phyloP scores from a whole-genome alignment of 768 basidiomycete species.

The Phanerochaete carnosa region DNA sequence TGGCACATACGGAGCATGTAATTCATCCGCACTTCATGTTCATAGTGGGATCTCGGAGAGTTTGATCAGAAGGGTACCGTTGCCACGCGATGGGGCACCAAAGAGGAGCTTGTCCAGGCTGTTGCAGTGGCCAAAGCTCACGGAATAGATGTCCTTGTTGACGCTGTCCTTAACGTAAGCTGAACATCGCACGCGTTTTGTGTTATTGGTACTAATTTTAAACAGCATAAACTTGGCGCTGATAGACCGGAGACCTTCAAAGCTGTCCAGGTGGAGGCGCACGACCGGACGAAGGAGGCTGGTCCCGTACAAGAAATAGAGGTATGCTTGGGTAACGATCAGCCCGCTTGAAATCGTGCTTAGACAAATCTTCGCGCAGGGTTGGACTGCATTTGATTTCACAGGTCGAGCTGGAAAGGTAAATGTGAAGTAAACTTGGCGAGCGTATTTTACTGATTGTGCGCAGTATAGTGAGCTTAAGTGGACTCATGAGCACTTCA shows the following conservation, averaged over 20 bases:
- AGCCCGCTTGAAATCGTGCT: neutral
- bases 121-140: conserved; percentile 63
- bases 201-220: neutral
- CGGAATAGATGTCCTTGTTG: conserved; percentile 75
- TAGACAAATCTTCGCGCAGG: conserved; percentile 37
- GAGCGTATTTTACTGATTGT: neutral
- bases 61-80: conserved; percentile 72
- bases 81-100: conserved; percentile 84
- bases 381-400: conserved; percentile 87
- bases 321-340: conserved; percentile 34
- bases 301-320: conserved; percentile 64
- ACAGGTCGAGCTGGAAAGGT: conserved; percentile 74
- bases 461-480: conserved; percentile 63
- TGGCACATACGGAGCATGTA: neutral
- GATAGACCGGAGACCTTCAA: conserved; percentile 69
- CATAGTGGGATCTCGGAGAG: conserved; percentile 85
- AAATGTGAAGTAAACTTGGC: conserved; percentile 12
- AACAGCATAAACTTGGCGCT: conserved; percentile 81
- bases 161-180: conserved; percentile 84
- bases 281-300: conserved; percentile 60
- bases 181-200: neutral
- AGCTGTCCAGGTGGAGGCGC: conserved; percentile 67
- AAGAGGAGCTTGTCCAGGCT: conserved; percentile 70
- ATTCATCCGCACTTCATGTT: neutral
- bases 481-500: conserved; percentile 80